These are phyloP conservation scores for Elongisporangium anandrum DNA, from an alignment of 352 stramenopile species.

Conservation along the genomic window DNA sequence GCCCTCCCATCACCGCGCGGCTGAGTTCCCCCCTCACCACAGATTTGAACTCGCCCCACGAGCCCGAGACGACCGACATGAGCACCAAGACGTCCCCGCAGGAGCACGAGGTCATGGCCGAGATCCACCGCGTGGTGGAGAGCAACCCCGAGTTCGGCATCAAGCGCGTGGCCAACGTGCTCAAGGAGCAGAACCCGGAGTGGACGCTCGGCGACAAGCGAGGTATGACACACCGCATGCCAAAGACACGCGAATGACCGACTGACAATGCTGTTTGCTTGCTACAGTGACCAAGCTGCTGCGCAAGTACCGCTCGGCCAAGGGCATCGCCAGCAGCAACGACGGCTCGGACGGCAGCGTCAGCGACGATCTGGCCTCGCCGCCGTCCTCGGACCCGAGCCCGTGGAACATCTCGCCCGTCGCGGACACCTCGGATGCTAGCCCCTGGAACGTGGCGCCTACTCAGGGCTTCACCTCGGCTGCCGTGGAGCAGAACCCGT, in stretches of 20 bases:
- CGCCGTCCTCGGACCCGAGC: constrained; percentile 14
- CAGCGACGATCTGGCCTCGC: constrained; percentile 5
- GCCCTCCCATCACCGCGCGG: not conserved
- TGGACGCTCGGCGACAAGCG: constrained; percentile 72
- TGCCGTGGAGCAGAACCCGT: constrained; percentile 16
- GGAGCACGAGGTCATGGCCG: constrained; percentile 55
- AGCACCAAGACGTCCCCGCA: constrained; percentile 51
- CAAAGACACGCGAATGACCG: not conserved
- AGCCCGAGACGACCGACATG: constrained; percentile 18
- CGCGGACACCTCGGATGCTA: constrained; percentile 17
- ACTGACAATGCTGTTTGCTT: constrained; percentile 8
- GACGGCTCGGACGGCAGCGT: constrained; percentile 10
- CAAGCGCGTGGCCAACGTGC: constrained; percentile 50
- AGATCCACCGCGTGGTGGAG: constrained; percentile 49
- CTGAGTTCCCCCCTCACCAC: not conserved
- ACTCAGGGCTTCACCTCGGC: constrained; percentile 22
- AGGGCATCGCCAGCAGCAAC: constrained; percentile 30
- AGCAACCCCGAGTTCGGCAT: constrained; percentile 65
- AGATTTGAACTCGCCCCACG: not conserved
- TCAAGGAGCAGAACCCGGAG: constrained; percentile 67
- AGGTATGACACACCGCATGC: constrained; percentile 22
- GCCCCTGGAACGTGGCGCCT: constrained; percentile 32
- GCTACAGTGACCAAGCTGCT: constrained; percentile 60
- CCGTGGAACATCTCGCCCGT: constrained; percentile 52
- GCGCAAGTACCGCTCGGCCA: constrained; percentile 59